phyloP scores from a whole-genome alignment of 2,329 filamentous ascomycete genomes.

The Torrubiella hemipterigena region DNA sequence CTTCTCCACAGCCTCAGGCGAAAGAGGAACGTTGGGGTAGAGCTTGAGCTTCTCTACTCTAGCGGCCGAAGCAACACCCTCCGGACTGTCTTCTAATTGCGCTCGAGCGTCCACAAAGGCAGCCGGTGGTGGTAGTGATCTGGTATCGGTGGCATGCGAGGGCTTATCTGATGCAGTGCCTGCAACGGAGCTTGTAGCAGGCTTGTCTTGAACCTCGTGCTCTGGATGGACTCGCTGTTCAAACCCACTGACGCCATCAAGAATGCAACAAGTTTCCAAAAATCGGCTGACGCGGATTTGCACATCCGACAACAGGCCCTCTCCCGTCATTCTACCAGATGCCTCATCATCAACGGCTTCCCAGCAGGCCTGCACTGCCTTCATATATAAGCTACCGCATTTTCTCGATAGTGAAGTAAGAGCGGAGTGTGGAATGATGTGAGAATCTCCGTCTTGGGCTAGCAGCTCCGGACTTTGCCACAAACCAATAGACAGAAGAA shows the following conservation, averaged over 20 bases:
- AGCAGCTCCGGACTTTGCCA: slow-evolving; percentile 57
- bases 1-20: slow-evolving; percentile 51
- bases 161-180: slow-evolving; percentile 1
- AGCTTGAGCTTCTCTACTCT: slow-evolving; percentile 35
- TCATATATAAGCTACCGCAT: slow-evolving; percentile 65
- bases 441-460: slow-evolving; percentile 25
- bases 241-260: slow-evolving; percentile 46
- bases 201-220: slow-evolving; percentile 18
- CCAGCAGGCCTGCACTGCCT: slow-evolving; percentile 61
- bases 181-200: neutral
- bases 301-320: slow-evolving; percentile 39
- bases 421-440: slow-evolving; percentile 48
- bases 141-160: too few relatives aligned
- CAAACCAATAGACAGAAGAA: slow-evolving; percentile 63
- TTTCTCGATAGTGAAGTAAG: slow-evolving; percentile 51
- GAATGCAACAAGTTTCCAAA: slow-evolving; percentile 46
- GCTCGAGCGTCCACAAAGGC: too few relatives aligned
- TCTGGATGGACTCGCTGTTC: slow-evolving; percentile 41
- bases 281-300: slow-evolving; percentile 45
- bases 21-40: slow-evolving; percentile 46
- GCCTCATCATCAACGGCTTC: slow-evolving; percentile 55
- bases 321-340: slow-evolving; percentile 29
- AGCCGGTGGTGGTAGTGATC: too few relatives aligned
- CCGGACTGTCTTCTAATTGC: too few relatives aligned
- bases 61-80: too few relatives aligned